phyloP scores from a whole-genome alignment of 768 basidiomycete genomes.

The Agrocybe chaxingu region DNA sequence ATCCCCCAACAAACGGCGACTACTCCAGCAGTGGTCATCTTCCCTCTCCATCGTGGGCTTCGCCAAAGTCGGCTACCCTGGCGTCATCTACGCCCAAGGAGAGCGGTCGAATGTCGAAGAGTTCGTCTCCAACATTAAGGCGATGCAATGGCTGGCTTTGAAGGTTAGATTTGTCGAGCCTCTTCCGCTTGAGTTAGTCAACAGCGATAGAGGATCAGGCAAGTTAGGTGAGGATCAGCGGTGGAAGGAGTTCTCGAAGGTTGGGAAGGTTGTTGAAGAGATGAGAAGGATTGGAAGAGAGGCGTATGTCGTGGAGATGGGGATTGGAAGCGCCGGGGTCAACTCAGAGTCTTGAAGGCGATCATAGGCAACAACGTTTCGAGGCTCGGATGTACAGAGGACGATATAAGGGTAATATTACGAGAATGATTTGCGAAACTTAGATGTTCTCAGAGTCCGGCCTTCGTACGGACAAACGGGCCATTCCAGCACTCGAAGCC shows the following conservation, averaged over 20 bases:
- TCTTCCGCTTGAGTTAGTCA: conserved; percentile 13
- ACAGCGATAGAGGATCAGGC: not conserved
- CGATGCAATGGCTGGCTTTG: conserved; percentile 78
- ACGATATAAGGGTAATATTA: too few species aligned
- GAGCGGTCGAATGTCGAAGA: conserved; percentile 48
- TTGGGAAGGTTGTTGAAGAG: conserved; percentile 66
- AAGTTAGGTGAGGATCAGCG: conserved; percentile 6
- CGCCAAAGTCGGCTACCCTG: conserved; percentile 74
- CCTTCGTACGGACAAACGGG: conserved; percentile 14
- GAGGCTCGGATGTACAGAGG: too few species aligned
- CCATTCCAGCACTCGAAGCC: conserved; percentile 25
- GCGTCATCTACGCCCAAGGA: conserved; percentile 72
- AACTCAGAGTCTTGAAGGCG: not conserved
- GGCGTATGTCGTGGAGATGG: conserved; percentile 56
- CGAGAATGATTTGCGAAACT: too few species aligned
- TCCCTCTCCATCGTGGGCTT: conserved; percentile 58
- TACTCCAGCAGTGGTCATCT: conserved; percentile 53
- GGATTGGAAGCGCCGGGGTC: conserved; percentile 48
- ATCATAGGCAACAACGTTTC: too few species aligned
- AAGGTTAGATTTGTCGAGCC: conserved; percentile 59
- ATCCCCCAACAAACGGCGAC: conserved; percentile 60
- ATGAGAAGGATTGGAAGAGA: conserved; percentile 59
- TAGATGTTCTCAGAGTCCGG: not conserved
- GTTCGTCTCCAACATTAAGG: conserved; percentile 64
- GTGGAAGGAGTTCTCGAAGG: conserved; percentile 69